These are phyloP conservation scores for Borealophlyctis nickersoniae DNA, from an alignment of 192 early-diverging fungal genomes.

Conservation along the genomic window DNA sequence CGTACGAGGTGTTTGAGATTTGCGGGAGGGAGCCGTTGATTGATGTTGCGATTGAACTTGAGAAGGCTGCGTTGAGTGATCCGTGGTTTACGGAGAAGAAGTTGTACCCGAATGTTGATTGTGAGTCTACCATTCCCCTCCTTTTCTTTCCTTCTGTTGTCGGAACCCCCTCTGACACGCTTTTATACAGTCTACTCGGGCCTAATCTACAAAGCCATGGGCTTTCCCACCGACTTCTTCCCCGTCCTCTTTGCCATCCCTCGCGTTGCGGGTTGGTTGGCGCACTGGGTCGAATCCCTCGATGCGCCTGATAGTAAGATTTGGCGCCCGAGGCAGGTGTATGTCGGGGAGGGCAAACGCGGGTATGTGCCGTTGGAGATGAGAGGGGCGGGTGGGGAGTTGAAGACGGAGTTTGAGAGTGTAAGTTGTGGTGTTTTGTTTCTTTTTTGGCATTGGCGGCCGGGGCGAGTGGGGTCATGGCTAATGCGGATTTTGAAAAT, in stretches of 20 bases:
- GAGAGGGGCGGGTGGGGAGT: conserved; percentile 4
- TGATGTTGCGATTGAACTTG: conserved; percentile 63
- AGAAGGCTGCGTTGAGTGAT: conserved; percentile 55
- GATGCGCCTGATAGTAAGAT: conserved; percentile 56
- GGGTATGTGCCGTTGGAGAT: conserved; percentile 38
- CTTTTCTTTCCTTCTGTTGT: too few relatives aligned
- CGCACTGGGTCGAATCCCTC: conserved; percentile 61
- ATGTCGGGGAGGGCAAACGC: conserved; percentile 47
- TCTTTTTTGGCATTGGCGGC: neutral
- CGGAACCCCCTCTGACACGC: conserved; percentile 14
- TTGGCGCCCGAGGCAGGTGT: conserved; percentile 64
- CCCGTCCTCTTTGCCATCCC: conserved; percentile 64
- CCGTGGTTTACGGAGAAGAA: conserved; percentile 64
- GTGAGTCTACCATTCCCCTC: conserved; percentile 6
- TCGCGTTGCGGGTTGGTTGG: conserved; percentile 58
- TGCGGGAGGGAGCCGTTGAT: conserved; percentile 57
- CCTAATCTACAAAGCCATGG: conserved; percentile 66
- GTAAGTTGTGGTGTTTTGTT: conserved; percentile 7
- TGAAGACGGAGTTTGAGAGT: conserved; percentile 3
- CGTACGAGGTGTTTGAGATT: conserved; percentile 66
- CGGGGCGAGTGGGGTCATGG: neutral
- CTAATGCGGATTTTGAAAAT: neutral
- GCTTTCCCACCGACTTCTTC: conserved; percentile 72
- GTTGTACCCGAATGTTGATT: conserved; percentile 63
- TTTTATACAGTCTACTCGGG: conserved; percentile 49